These are phyloP conservation scores for Starmerella apicola DNA, from an alignment of 805 yeast species.

Conservation along the genomic window DNA sequence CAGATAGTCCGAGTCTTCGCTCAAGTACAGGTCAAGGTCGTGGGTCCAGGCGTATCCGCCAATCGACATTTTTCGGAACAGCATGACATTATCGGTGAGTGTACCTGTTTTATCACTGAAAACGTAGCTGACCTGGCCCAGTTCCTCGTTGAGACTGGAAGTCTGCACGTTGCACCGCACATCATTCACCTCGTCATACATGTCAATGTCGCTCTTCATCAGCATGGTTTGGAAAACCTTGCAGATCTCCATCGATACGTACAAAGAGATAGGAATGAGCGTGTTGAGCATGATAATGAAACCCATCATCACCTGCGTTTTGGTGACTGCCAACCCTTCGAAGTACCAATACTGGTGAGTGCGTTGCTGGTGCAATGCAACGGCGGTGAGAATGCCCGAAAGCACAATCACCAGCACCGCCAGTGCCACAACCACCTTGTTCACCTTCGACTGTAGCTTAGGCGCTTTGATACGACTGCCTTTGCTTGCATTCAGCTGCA, in stretches of 20 bases:
- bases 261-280: slow-evolving; percentile 82
- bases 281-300: slow-evolving; percentile 96
- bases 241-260: slow-evolving; percentile 92
- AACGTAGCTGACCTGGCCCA: slow-evolving; percentile 91
- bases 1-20: slow-evolving; percentile 20
- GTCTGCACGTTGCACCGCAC: slow-evolving; percentile 94
- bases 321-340: slow-evolving; percentile 58
- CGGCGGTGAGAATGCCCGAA: slow-evolving; percentile 73
- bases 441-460: slow-evolving; percentile 70
- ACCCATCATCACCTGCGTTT: slow-evolving; percentile 86
- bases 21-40: slow-evolving; percentile 42
- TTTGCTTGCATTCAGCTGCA: slow-evolving; percentile 85
- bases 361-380: slow-evolving; percentile 36
- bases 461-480: slow-evolving; percentile 91
- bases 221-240: slow-evolving; percentile 74
- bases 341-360: slow-evolving; percentile 52
- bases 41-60: slow-evolving; percentile 87
- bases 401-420: slow-evolving; percentile 64
- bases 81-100: slow-evolving; percentile 85
- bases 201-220: slow-evolving; percentile 83
- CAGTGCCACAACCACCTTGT: slow-evolving; percentile 76
- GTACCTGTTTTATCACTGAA: slow-evolving; percentile 98
- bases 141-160: slow-evolving; percentile 87
- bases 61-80: slow-evolving; percentile 76
- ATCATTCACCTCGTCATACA: slow-evolving; percentile 73